Conservation (phyloP, 768 basidiomycete species). For the Termitomyces sp. region DNA sequence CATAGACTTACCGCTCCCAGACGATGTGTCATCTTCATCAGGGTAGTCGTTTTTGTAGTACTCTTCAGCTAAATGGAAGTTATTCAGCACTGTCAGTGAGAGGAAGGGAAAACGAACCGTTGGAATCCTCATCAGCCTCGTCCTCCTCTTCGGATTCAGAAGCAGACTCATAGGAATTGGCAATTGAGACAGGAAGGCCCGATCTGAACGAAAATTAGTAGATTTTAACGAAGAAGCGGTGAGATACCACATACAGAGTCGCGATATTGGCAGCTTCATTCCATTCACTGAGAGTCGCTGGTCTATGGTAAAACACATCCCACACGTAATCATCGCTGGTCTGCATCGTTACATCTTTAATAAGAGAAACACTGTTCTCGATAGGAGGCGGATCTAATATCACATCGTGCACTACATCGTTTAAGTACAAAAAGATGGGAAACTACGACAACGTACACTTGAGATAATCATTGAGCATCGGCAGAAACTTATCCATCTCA, state of each 20-base stretch:
- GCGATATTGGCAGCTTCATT: conserved; percentile 52
- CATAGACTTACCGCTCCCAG: conserved; percentile 29
- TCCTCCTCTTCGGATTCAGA: conserved; percentile 67
- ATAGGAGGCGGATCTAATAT: conserved; percentile 9
- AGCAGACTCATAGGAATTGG: conserved; percentile 52
- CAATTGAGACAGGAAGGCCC: conserved; percentile 55
- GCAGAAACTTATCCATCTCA: conserved; percentile 75
- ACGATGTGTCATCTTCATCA: conserved; percentile 41
- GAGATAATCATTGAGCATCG: conserved; percentile 73
- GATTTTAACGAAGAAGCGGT: not conserved
- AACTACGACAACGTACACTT: conserved; percentile 36
- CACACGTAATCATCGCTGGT: conserved; percentile 64
- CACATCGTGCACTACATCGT: conserved; percentile 26
- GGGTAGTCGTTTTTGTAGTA: conserved; percentile 86
- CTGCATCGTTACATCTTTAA: not conserved
- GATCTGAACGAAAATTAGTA: conserved; percentile 34
- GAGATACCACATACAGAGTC: conserved; percentile 47
- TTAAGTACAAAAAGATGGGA: not conserved
- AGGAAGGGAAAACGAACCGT: conserved; percentile 42
- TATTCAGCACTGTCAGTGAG: not conserved
- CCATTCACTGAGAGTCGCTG: conserved; percentile 55
- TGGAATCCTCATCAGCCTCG: conserved; percentile 81
- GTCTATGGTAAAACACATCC: conserved; percentile 78
- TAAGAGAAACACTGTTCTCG: conserved; percentile 1
- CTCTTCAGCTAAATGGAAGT: conserved; percentile 54